Evolutionary conservation across 1,139 yeast species (phyloP), one percentile per base, ranked within the genome.

Genomic region (Candida glucosophila): DNA sequence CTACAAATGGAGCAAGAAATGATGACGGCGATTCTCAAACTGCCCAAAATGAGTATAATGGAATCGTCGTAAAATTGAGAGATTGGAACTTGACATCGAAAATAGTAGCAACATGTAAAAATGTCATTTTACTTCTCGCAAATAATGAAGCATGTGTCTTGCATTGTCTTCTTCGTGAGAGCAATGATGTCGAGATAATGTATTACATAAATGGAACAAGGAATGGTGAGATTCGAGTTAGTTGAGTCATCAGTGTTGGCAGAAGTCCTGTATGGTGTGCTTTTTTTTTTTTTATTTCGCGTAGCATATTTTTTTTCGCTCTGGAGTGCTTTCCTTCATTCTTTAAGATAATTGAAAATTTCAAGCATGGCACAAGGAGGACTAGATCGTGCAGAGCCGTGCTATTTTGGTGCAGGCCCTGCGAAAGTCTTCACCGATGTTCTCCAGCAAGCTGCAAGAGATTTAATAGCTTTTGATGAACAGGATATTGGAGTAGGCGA

Each of bases 381-480:
- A n/a, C n/a, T 76, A 29, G 66, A 69, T 20, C 74, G 92, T 59
- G 77, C 67, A 51, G 78, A 76, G 43, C 88, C 93, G 28, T 66
- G 75, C 49, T 83, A 90, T 50, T 90, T 85, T 46, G 98, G 97
- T 30, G 97, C 98, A 14, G 98, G 98, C 8, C 98, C 98, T 23
- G 98, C 98, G 2, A 67, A 78, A 30, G 66, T 90, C 26, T 96
- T 97, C 15, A 76, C 90, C 4, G 51, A 58, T 6, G 97, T 86
- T 4, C 67, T 90, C 28, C 79, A 83, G 51, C 79, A 82, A 55
- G 95, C 97, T 2, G 94, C 96, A 1, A 51, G 54, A 20, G 97
- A 90, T 49, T 63, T 90, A 39, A 52, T 90, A 34, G 69, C 75
- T 40, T 90, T 73, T 52, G 62, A 78, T 30, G 66, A 62, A 22